Conservation (phyloP, 148 eudicot species). For the Arctostaphylos glauca region DNA sequence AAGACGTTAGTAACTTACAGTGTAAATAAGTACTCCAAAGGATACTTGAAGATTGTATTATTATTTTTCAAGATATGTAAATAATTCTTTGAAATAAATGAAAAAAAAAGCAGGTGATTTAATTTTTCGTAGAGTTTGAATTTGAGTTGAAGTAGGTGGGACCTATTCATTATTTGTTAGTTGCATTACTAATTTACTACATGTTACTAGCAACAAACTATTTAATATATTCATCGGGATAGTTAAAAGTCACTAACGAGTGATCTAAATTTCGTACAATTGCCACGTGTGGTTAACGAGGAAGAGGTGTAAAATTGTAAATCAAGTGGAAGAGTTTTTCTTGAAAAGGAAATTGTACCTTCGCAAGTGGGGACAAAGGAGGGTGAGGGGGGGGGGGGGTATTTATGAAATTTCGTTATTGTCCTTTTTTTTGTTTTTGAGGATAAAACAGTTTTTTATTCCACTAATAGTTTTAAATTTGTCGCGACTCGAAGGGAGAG, state of each 20-base stretch:
- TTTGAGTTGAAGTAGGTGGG: too few relatives aligned
- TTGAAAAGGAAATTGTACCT: not conserved
- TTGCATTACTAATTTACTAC: too few relatives aligned
- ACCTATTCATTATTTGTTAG: too few relatives aligned
- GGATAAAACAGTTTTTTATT: not conserved
- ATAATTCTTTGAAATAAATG: too few relatives aligned
- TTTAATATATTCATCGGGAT: too few relatives aligned
- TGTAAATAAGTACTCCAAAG: too few relatives aligned
- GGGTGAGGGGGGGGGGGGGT: not conserved
- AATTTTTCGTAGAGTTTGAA: too few relatives aligned
- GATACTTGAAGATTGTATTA: too few relatives aligned
- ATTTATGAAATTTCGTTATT: not conserved
- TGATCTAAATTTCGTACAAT: not conserved
- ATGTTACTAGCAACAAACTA: too few relatives aligned
- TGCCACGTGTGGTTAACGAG: not conserved
- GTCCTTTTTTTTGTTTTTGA: not conserved
- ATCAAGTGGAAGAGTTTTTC: not conserved
- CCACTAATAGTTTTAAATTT: not conserved
- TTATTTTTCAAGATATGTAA: too few relatives aligned
- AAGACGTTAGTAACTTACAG: too few relatives aligned
- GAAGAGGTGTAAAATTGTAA: not conserved
- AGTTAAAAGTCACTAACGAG: not conserved
- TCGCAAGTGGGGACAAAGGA: not conserved
- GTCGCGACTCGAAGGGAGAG: constrained; percentile 16
- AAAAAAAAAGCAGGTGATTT: too few relatives aligned